phyloP scores from a whole-genome alignment of 2,329 filamentous ascomycete genomes.

The Pseudogymnoascus sp. region DNA sequence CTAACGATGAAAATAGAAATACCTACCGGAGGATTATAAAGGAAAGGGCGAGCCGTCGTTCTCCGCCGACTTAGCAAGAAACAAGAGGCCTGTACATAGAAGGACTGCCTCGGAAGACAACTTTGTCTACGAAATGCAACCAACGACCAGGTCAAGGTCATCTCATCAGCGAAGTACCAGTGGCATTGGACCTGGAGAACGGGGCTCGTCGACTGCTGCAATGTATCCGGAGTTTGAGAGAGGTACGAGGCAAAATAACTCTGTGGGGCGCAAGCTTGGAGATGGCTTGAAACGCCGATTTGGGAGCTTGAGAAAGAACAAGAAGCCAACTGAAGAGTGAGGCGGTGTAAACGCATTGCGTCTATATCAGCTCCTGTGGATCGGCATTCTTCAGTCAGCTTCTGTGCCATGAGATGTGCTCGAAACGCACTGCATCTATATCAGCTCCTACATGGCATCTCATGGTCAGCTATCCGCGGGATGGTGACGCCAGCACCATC shows the following conservation, averaged over 20 bases:
- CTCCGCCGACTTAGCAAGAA: slow-evolving; percentile 58
- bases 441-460: not conserved
- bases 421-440: not conserved
- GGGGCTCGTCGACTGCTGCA: not conserved
- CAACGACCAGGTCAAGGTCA: slow-evolving; percentile 21
- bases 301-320: slow-evolving; percentile 43
- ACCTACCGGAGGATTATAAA: slow-evolving; percentile 69
- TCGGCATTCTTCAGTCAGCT: not conserved
- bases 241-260: slow-evolving; percentile 24
- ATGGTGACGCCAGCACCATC: not conserved
- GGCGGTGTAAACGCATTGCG: not conserved
- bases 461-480: not conserved
- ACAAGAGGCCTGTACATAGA: slow-evolving; percentile 32
- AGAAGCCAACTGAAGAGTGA: slow-evolving; percentile 21
- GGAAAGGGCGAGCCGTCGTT: slow-evolving; percentile 74
- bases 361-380: not conserved
- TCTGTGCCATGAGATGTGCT: not conserved
- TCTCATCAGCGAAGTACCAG: slow-evolving; percentile 40
- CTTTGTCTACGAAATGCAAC: slow-evolving; percentile 43
- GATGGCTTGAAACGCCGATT: slow-evolving; percentile 46
- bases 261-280: slow-evolving; percentile 35
- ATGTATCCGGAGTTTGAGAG: slow-evolving; percentile 16
- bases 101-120: slow-evolving; percentile 24
- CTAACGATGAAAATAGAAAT: slow-evolving; percentile 40
- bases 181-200: slow-evolving; percentile 24